Conservation (phyloP, 345 rosid species). For the rapeseed (Brassica napus) region Da-Ae NC_063451.1:1312001-1312500, state of each 20-base stretch:
- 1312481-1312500: not conserved
- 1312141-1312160: conserved; percentile 71
- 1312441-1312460: conserved; percentile 90
- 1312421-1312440: conserved; percentile 93
- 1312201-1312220: conserved; percentile 99
- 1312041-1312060: not conserved
- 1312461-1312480: conserved; percentile 53
- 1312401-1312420: conserved; percentile 95
- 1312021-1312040: not conserved
- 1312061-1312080: conserved; percentile 5
- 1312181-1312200: conserved; percentile 89
- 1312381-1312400: conserved; percentile 79
- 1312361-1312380: conserved; percentile 85
- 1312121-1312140: not conserved
- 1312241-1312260: conserved; percentile 89
- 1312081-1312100: not conserved
- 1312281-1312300: conserved; percentile 36
- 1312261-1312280: conserved; percentile 89
- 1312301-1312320: conserved; percentile 31
- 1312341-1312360: conserved; percentile 18
- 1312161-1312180: conserved; percentile 84
- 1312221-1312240: conserved; percentile 98
- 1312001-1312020: conserved; percentile 5
- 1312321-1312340: conserved; percentile 7
- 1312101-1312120: not conserved